Evolutionary conservation across 441 rosid species (phyloP).

Genomic region (Euphorbia corollata): DNA sequence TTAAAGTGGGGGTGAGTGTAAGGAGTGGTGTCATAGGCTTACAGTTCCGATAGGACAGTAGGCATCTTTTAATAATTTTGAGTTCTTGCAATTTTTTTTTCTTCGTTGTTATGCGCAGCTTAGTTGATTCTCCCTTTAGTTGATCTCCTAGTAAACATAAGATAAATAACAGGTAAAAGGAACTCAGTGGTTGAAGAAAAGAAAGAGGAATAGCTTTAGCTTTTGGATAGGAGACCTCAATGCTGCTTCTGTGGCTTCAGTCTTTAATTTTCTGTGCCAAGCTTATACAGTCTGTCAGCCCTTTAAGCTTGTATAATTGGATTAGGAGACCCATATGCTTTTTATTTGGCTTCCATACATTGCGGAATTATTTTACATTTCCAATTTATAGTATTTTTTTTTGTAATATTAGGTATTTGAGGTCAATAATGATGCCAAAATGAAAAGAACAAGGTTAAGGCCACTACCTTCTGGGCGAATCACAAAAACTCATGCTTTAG

Average conservation of each 20-base stretch:
- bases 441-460: conserved; percentile 81
- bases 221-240: neutral
- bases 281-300: neutral
- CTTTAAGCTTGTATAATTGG: neutral
- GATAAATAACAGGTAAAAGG: neutral
- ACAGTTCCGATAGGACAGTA: neutral
- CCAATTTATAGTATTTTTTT: neutral
- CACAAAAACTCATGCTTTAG: conserved; percentile 58
- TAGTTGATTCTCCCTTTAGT: neutral
- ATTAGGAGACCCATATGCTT: neutral
- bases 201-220: neutral
- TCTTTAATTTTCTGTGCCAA: conserved; percentile 5
- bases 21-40: neutral
- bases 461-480: conserved; percentile 88
- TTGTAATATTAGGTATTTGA: conserved; percentile 52
- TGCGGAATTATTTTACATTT: neutral
- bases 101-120: too few relatives aligned
- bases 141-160: neutral
- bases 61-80: neutral
- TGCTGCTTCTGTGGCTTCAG: neutral
- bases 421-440: conserved; percentile 76
- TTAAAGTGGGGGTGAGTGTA: neutral
- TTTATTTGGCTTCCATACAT: conserved; percentile 10
- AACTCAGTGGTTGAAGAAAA: neutral
- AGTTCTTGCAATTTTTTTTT: too few relatives aligned